Percentiles rank a stretch among this genome's conserved stretches.
phyloP scores from a whole-genome alignment of 345 rosid species.

The Lenwebbia sp. region DNA sequence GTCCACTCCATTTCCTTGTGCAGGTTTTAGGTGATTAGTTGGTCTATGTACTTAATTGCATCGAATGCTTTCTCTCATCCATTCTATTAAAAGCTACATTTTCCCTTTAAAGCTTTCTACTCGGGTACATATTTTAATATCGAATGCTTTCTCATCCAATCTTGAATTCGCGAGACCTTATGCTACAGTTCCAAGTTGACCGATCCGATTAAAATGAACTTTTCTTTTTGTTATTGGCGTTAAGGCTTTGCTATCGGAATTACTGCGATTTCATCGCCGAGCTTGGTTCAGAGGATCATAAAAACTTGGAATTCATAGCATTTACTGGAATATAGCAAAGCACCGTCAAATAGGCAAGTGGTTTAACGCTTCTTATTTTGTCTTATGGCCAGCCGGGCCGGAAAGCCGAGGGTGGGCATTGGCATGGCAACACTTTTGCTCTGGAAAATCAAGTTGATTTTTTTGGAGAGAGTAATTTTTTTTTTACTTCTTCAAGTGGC shows the following conservation, averaged over 20 bases:
- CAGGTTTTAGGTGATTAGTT: background rate
- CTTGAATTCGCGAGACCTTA: background rate
- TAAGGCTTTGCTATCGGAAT: background rate
- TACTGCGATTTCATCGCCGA: background rate
- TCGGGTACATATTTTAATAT: background rate
- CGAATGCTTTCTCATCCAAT: background rate
- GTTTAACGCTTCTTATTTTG: background rate
- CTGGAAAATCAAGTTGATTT: too few relatives aligned
- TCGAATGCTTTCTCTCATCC: background rate
- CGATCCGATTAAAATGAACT: background rate
- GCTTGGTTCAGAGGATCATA: background rate
- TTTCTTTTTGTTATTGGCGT: background rate
- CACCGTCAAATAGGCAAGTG: background rate
- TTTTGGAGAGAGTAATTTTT: too few relatives aligned
- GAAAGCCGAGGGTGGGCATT: too few relatives aligned
- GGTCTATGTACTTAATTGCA: background rate
- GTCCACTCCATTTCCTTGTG: background rate
- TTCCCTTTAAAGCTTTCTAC: background rate
- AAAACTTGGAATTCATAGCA: background rate
- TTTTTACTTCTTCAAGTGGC: too few relatives aligned
- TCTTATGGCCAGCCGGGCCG: background rate
- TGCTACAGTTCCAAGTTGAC: background rate
- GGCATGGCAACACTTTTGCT: too few relatives aligned
- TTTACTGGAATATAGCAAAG: background rate
- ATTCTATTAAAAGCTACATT: background rate